Evolutionary conservation across 2,329 filamentous ascomycete species (phyloP), one percentile per base, ranked within the genome.

Genomic region (Teratosphaeria epicoccoides): DNA sequence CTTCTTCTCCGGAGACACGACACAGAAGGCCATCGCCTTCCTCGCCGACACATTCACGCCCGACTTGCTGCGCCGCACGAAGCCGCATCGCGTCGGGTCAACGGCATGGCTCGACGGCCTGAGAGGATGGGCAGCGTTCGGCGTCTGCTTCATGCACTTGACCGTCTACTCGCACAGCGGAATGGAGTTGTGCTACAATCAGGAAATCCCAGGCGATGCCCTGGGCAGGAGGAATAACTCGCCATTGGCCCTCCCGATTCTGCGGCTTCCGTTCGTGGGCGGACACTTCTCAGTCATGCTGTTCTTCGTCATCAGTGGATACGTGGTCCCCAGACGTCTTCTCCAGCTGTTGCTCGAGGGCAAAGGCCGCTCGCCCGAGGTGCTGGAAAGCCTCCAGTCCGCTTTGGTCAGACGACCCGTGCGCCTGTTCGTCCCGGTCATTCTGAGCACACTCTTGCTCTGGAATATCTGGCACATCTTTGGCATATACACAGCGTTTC

Each of bases 121-220:
- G 12, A 72, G 83, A 57, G 83, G 83, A 2, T 82, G 84, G 54
- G 81, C 82, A 9, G 80, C 82, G 3, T 73, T 86, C 28, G 63
- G 83, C 20, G 83, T 86, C 14, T 84, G 83, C 63, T 71, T 77
- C 57, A 79, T 82, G 55, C 79, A 84, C 65, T 73, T 83, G 63
- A 67, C 76, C 55, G 57, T 64, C 5, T 82, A 78, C 76, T 74
- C 73, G 45, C 82, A 80, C 64, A 70, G 63, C 49, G 73, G 77
- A 29, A 73, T 77, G 59, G 62, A 75, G 2, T 49, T 59, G 17
- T 63, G 61, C 51, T 62, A 63, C 43, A 57, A 57, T 12, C 54
- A 55, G 17, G 47, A 53, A n/a, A 43, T 59, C 12, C 50, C 24
- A 37, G 56, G 53, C 23, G 68, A 71, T 56, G 23, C 23, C 9